phyloP scores from a whole-genome alignment of 2,329 filamentous ascomycete genomes.

The Cryphonectria parasitica region DNA sequence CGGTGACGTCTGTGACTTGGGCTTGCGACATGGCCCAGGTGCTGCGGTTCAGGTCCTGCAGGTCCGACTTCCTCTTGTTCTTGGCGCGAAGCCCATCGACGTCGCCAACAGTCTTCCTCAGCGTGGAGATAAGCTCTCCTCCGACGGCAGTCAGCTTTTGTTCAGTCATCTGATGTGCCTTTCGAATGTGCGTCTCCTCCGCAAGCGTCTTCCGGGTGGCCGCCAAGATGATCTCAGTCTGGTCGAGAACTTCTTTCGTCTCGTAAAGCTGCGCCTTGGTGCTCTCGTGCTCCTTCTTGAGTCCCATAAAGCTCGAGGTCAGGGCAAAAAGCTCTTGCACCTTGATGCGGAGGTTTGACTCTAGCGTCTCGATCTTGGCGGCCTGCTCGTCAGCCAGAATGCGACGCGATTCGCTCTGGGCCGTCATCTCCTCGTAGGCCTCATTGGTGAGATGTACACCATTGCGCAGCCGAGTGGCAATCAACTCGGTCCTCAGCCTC shows the following conservation, averaged over 20 bases:
- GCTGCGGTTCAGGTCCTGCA: slow-evolving; percentile 78
- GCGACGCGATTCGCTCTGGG: slow-evolving; percentile 86
- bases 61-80: slow-evolving; percentile 79
- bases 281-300: slow-evolving; percentile 88
- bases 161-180: slow-evolving; percentile 87
- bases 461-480: slow-evolving; percentile 89
- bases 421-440: slow-evolving; percentile 86
- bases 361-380: slow-evolving; percentile 90
- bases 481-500: slow-evolving; percentile 90
- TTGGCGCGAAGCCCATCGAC: slow-evolving; percentile 84
- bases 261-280: slow-evolving; percentile 74
- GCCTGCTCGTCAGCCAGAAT: slow-evolving; percentile 92
- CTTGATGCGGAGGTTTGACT: slow-evolving; percentile 88
- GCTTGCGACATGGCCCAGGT: slow-evolving; percentile 78
- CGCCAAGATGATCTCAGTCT: slow-evolving; percentile 82
- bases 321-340: slow-evolving; percentile 88
- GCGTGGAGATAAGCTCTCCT: slow-evolving; percentile 73
- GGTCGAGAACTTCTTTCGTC: slow-evolving; percentile 79
- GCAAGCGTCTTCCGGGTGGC: slow-evolving; percentile 76
- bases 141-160: slow-evolving; percentile 74
- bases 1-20: slow-evolving; percentile 77
- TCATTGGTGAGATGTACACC: slow-evolving; percentile 93
- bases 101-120: slow-evolving; percentile 78
- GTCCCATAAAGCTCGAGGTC: slow-evolving; percentile 81
- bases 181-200: slow-evolving; percentile 78